Base-by-base conservation (phyloP, 1,284 basidiomycete species). In the Papiliotrema nemorosa region DNA sequence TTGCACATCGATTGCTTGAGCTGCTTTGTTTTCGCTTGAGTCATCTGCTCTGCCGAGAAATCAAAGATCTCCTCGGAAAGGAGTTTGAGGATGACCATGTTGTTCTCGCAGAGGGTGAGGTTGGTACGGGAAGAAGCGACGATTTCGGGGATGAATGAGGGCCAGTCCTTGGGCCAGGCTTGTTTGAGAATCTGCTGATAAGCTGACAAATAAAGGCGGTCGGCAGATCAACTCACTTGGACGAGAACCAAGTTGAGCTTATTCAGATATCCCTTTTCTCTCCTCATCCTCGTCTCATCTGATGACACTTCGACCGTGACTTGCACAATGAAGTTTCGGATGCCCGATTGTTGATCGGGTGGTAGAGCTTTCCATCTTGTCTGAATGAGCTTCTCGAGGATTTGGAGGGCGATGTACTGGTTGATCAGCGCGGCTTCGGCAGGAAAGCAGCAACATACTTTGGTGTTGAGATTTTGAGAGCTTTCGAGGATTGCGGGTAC, bases 131-230 rank as follows among this genome's bases (percentile, higher is more conserved):
- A 97, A 7, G 94, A 97, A 58, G 93, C 87, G 54, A 98, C 92
- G 50, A 98, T 90, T 59, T 98, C 96, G 7, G 91, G 86, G 68
- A 98, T 97, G 79, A 98, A 98, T 13, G 84, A 88, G 24, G 94
- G 93, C 96, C 96, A 99, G 68, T 97, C 93, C 73, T 97, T 91
- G 20, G 94, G 96, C 96, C 96, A 99, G 72, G 97, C 96, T 79
- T 98, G 96, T 77, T 98, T 99, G 62, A 99, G 80, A 57, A 99
- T 97, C 90, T 97, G 69, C 5, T 18, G n/a, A 29, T 33, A 20
- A 40, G 53, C 49, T 48, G 38, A 41, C 26, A n/a, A 24, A 16
- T 21, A 20, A 6, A 20, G 6, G 36, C 13, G 18, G 9, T 16
- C 22, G 3, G 33, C 41, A 13, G 31, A 2, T 10, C 1, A 20